Percentiles rank a stretch among this genome's conserved stretches.
Conservation (phyloP, 2,329 filamentous ascomycete genomes). For the Microcera coccophila region DNA sequence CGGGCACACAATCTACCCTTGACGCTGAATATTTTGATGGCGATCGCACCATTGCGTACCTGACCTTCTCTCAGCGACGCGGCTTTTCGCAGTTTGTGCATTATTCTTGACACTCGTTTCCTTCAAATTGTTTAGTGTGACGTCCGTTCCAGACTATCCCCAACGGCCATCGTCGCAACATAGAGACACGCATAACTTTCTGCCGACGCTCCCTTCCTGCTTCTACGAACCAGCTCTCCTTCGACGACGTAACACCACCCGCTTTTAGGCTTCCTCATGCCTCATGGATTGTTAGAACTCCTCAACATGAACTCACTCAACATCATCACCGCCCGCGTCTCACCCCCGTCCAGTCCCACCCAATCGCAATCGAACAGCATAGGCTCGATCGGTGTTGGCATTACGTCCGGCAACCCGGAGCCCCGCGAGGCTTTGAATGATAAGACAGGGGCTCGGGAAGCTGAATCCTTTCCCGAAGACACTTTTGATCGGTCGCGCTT, state of each 20-base stretch:
- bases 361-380: slow-evolving; percentile 60
- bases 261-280: slow-evolving; percentile 10
- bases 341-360: slow-evolving; percentile 53
- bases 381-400: slow-evolving; percentile 47
- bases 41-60: background rate
- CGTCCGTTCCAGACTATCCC: background rate
- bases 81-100: background rate
- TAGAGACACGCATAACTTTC: background rate
- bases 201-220: background rate
- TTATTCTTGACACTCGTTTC: background rate
- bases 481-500: slow-evolving; percentile 34
- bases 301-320: slow-evolving; percentile 94
- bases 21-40: background rate
- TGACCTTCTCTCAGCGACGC: background rate
- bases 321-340: slow-evolving; percentile 82
- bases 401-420: slow-evolving; percentile 39
- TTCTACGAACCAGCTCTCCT: background rate
- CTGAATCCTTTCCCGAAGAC: slow-evolving; percentile 35
- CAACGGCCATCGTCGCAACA: background rate
- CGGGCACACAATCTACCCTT: background rate
- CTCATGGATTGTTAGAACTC: slow-evolving; percentile 53
- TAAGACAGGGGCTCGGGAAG: slow-evolving; percentile 35
- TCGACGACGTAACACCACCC: background rate
- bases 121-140: background rate
- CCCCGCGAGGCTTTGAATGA: slow-evolving; percentile 25